Evolutionary conservation across 192 early-diverging fungal genomes (phyloP).

Genomic region (Backusella psychrophila): DNA sequence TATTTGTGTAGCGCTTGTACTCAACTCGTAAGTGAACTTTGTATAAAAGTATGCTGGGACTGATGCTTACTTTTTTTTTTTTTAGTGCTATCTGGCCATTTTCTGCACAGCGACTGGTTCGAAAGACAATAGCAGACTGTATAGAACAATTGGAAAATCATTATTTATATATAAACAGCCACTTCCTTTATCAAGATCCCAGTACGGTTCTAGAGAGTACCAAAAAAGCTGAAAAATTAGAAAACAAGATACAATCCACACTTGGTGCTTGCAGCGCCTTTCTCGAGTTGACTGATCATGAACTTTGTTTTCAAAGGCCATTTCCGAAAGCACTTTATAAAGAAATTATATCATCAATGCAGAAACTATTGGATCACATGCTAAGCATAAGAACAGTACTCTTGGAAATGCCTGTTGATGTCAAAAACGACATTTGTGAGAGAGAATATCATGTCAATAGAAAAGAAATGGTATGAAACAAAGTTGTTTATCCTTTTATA

Average conservation of each 20-base stretch:
- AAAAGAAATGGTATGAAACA: neutral
- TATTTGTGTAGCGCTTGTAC: slow-evolving; percentile 51
- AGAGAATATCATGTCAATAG: neutral
- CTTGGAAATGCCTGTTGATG: slow-evolving; percentile 34
- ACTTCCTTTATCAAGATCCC: slow-evolving; percentile 53
- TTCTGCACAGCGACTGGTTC: slow-evolving; percentile 66
- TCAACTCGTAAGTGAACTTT: slow-evolving; percentile 30
- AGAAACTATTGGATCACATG: slow-evolving; percentile 68
- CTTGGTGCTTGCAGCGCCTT: slow-evolving; percentile 35
- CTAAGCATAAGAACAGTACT: slow-evolving; percentile 56
- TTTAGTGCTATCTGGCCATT: slow-evolving; percentile 64
- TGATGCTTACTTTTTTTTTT: neutral
- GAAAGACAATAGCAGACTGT: slow-evolving; percentile 43
- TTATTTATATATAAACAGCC: slow-evolving; percentile 64
- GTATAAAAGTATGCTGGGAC: too few relatives aligned
- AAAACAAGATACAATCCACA: slow-evolving; percentile 17
- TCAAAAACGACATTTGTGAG: slow-evolving; percentile 49
- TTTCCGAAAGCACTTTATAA: slow-evolving; percentile 65
- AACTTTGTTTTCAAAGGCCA: slow-evolving; percentile 69
- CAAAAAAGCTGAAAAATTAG: slow-evolving; percentile 21
- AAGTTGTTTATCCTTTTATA: neutral
- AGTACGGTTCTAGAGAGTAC: slow-evolving; percentile 23
- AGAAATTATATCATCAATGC: slow-evolving; percentile 66
- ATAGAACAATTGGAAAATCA: slow-evolving; percentile 53
- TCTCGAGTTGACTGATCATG: slow-evolving; percentile 61